A percentile compares a stretch with the other conserved stretches of the same genome.
Conservation (phyloP, 495 filamentous ascomycete species). For the Barbatosphaeria neglecta region DNA sequence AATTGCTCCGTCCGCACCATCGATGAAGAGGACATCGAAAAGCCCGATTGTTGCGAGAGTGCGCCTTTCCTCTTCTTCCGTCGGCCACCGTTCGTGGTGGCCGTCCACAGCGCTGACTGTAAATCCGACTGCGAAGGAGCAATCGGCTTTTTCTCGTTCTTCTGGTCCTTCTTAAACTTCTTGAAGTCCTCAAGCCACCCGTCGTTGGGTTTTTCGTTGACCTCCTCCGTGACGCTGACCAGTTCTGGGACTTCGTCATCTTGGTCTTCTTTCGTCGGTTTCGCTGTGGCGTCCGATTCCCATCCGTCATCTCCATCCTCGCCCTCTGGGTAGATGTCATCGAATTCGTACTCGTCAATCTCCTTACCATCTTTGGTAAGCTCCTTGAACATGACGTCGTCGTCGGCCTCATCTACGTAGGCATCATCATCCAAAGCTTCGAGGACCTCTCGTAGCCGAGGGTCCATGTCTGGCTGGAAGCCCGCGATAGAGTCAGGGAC, state of each 20-base stretch:
- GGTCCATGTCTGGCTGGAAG: slow-evolving; percentile 98
- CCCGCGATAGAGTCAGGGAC: slow-evolving; percentile 82
- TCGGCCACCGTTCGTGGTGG: slow-evolving; percentile 59
- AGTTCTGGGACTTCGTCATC: slow-evolving; percentile 37
- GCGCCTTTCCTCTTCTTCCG: slow-evolving; percentile 87
- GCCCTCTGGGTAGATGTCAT: slow-evolving; percentile 23
- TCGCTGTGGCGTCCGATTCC: slow-evolving; percentile 90
- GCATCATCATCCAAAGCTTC: slow-evolving; percentile 94
- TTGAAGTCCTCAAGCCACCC: slow-evolving; percentile 84
- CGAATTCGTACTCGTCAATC: slow-evolving; percentile 36
- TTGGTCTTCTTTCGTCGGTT: slow-evolving; percentile 42
- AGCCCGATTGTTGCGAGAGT: slow-evolving; percentile 73
- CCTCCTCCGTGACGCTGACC: slow-evolving; percentile 24
- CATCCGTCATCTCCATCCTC: slow-evolving; percentile 61
- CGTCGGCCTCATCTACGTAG: slow-evolving; percentile 79
- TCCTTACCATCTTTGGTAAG: slow-evolving; percentile 65
- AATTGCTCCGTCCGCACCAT: slow-evolving; percentile 83
- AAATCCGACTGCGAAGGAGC: slow-evolving; percentile 44
- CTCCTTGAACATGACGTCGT: slow-evolving; percentile 62
- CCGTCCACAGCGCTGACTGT: slow-evolving; percentile 69
- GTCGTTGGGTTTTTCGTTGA: slow-evolving; percentile 39
- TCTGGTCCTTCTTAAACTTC: slow-evolving; percentile 75
- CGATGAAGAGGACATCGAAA: slow-evolving; percentile 95
- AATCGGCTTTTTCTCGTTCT: slow-evolving; percentile 24
- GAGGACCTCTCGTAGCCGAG: slow-evolving; percentile 77